Base-by-base conservation (phyloP, 768 basidiomycete species). In the Hericium alpestre region DNA sequence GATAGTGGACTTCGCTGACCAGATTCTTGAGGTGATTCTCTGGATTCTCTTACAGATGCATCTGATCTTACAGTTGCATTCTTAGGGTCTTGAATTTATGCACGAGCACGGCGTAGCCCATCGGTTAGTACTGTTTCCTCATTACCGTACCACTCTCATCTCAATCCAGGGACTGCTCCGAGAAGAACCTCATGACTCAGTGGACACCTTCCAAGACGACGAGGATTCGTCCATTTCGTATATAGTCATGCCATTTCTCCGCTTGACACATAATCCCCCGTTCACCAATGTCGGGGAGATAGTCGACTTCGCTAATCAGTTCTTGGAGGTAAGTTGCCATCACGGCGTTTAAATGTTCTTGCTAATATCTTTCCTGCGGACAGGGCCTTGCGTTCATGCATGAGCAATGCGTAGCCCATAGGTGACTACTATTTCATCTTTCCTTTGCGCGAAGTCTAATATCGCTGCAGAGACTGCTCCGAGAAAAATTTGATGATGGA, bases 301-400 rank as follows among this genome's bases (percentile, higher is more conserved):
- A 13, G 4, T 59, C 4, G 61, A 59, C 23, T 62, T 60, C 20
- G 51, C n/a, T 2, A 56, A 57, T 22, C 61, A 62, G 5, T 3
- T 60, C 4, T 32, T 62, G 1, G 58, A 61, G 37, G 61, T 61
- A n/a, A n/a, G n/a, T n/a, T n/a, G n/a, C n/a, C n/a, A n/a, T n/a
- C n/a, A n/a, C n/a, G n/a, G n/a, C n/a, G n/a, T n/a, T n/a, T n/a
- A n/a, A n/a, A n/a, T n/a, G n/a, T n/a, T n/a, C n/a, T n/a, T n/a
- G n/a, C n/a, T n/a, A n/a, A n/a, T n/a, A n/a, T n/a, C n/a, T n/a
- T n/a, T n/a, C n/a, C n/a, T n/a, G n/a, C n/a, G n/a, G n/a, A n/a
- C n/a, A n/a, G 60, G 60, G 60, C 16, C 58, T 61, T n/a, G 58
- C 6, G 0, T 61, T 61, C 37, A 53, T 61, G 55, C 60, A 61